These are phyloP conservation scores for Talaromyces sp. DNA, from an alignment of 2,329 filamentous ascomycete species.

Conservation along the genomic window DNA sequence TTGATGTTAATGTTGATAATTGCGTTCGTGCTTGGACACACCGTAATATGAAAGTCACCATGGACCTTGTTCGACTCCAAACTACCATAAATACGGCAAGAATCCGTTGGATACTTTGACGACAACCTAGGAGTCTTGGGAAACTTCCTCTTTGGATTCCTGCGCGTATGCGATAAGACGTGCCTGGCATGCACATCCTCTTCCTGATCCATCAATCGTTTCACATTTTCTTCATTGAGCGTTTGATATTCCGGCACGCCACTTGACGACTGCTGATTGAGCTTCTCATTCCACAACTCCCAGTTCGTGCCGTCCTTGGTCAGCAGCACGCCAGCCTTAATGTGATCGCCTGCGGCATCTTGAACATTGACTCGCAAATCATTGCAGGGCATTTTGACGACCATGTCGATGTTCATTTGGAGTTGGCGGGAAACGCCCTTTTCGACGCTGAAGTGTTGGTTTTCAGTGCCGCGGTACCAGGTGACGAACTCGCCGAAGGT, in stretches of 20 bases:
- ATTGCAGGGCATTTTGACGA: conserved; percentile 80
- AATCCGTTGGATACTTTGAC: conserved; percentile 58
- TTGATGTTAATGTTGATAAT: background rate
- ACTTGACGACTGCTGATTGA: conserved; percentile 55
- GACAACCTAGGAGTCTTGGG: conserved; percentile 69
- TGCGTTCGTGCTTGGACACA: background rate
- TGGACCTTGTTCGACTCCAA: conserved; percentile 95
- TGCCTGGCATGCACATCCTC: conserved; percentile 85
- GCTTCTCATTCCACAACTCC: conserved; percentile 72
- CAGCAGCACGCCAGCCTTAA: conserved; percentile 73
- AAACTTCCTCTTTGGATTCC: conserved; percentile 63
- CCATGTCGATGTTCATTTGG: conserved; percentile 94
- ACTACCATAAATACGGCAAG: conserved; percentile 85
- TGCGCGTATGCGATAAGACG: conserved; percentile 71
- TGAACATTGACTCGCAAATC: conserved; percentile 96
- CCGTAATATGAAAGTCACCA: conserved; percentile 94
- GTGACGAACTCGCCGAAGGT: conserved; percentile 71
- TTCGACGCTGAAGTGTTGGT: conserved; percentile 89
- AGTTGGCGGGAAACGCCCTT: conserved; percentile 82
- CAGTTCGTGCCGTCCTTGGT: conserved; percentile 75
- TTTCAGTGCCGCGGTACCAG: conserved; percentile 82
- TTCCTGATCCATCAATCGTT: conserved; percentile 47
- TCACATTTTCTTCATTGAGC: conserved; percentile 62
- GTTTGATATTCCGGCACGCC: conserved; percentile 57
- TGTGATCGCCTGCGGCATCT: conserved; percentile 88